Evolutionary conservation across 805 yeast genomes (phyloP).

Genomic region (Schizosaccharomyces osmophilus): DNA sequence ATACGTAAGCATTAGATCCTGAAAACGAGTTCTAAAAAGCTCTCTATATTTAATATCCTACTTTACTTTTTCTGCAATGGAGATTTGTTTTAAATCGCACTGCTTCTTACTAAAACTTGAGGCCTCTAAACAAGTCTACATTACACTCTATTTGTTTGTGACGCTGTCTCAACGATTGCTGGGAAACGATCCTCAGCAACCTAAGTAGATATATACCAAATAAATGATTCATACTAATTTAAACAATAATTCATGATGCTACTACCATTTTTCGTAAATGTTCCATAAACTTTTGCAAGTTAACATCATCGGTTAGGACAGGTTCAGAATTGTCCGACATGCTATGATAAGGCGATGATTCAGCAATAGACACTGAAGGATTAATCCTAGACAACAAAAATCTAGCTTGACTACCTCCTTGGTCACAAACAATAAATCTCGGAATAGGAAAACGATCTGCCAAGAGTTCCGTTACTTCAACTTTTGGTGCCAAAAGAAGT

Average conservation of each 20-base stretch:
- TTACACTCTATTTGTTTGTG: no score
- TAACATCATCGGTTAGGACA: slow-evolving; percentile 89
- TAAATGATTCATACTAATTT: neutral
- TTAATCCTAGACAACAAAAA: slow-evolving; percentile 83
- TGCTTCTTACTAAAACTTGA: no score
- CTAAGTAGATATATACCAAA: no score
- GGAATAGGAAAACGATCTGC: slow-evolving; percentile 93
- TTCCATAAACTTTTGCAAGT: slow-evolving; percentile 81
- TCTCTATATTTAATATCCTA: no score
- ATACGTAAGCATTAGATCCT: no score
- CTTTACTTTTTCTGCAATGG: no score
- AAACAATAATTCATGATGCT: neutral
- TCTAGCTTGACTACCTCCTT: slow-evolving; percentile 96
- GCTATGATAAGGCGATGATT: slow-evolving; percentile 19
- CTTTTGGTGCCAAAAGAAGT: slow-evolving; percentile 66
- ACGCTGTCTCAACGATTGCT: no score
- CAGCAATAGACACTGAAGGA: slow-evolving; percentile 66
- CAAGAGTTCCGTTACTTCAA: slow-evolving; percentile 75
- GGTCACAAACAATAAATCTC: slow-evolving; percentile 88
- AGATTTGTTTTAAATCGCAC: no score
- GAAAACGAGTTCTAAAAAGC: no score
- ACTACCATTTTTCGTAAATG: slow-evolving; percentile 75
- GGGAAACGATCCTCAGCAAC: no score
- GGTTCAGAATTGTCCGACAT: slow-evolving; percentile 34
- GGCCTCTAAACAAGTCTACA: no score